Conservation (phyloP, 768 basidiomycete genomes). For the Agrocybe chaxingu region DNA sequence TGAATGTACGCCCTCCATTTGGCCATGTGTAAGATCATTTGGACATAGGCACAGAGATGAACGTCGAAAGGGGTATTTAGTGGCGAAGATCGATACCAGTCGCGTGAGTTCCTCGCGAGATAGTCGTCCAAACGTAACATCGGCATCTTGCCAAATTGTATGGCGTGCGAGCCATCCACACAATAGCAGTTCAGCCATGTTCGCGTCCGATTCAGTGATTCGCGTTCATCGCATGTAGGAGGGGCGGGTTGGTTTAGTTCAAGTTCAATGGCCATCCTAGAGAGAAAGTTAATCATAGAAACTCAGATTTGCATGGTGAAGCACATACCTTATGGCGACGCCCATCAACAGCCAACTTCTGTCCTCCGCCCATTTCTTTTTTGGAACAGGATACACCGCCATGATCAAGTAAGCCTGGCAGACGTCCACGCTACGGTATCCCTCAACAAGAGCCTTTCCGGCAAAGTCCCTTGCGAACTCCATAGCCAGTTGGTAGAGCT, state of each 20-base stretch:
- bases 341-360: constrained; percentile 72
- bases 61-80: constrained; percentile 39
- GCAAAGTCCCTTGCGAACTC: constrained; percentile 63
- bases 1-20: constrained; percentile 34
- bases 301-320: neutral
- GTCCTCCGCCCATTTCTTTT: constrained; percentile 67
- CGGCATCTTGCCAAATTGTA: constrained; percentile 71
- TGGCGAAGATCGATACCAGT: constrained; percentile 45
- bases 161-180: constrained; percentile 72
- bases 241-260: constrained; percentile 58
- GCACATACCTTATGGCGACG: constrained; percentile 56
- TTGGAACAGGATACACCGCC: constrained; percentile 59
- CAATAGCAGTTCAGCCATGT: constrained; percentile 78
- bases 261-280: constrained; percentile 70
- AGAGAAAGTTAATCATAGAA: neutral
- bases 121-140: constrained; percentile 64
- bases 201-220: constrained; percentile 66
- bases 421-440: constrained; percentile 67
- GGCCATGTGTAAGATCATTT: constrained; percentile 47
- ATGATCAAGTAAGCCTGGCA: constrained; percentile 75
- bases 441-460: constrained; percentile 56
- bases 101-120: constrained; percentile 45
- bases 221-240: constrained; percentile 50
- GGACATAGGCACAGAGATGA: constrained; percentile 51
- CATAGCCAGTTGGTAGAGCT: constrained; percentile 54